These are phyloP conservation scores for Clavariopsis aquatica DNA, from an alignment of 495 filamentous ascomycete species.

Conservation along the genomic window DNA sequence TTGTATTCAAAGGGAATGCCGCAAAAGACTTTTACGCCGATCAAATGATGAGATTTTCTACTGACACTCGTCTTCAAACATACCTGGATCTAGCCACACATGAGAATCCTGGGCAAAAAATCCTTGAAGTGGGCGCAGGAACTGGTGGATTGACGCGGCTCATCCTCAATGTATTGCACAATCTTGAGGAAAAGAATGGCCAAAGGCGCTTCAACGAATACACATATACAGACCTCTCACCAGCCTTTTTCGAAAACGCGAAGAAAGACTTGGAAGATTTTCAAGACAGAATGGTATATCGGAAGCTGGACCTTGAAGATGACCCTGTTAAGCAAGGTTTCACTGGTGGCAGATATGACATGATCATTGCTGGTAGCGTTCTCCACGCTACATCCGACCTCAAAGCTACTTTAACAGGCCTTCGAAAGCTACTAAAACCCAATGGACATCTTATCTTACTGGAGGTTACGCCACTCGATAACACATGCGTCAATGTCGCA, in stretches of 20 bases:
- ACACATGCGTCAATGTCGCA: neutral
- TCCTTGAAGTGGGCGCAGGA: conserved; percentile 8
- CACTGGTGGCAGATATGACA: neutral
- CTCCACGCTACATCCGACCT: neutral
- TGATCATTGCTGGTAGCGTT: conserved; percentile 6
- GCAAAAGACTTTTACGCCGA: neutral
- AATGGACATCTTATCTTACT: neutral
- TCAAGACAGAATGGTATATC: neutral
- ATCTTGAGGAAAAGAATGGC: neutral
- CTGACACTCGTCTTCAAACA: neutral
- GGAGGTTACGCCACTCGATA: neutral
- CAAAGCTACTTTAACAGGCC: neutral
- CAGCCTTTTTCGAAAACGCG: conserved; percentile 4
- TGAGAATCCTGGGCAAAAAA: neutral
- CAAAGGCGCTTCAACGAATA: neutral
- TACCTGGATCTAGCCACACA: neutral
- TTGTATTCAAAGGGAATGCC: neutral
- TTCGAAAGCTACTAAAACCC: conserved; percentile 1
- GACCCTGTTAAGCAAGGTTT: neutral
- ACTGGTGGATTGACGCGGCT: neutral
- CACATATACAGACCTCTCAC: conserved; percentile 6
- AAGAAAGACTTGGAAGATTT: neutral
- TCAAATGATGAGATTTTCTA: neutral
- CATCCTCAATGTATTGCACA: neutral
- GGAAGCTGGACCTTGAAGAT: neutral